phyloP scores from a whole-genome alignment of 2,329 filamentous ascomycete species.

The Drechmeria coniospora region DNA sequence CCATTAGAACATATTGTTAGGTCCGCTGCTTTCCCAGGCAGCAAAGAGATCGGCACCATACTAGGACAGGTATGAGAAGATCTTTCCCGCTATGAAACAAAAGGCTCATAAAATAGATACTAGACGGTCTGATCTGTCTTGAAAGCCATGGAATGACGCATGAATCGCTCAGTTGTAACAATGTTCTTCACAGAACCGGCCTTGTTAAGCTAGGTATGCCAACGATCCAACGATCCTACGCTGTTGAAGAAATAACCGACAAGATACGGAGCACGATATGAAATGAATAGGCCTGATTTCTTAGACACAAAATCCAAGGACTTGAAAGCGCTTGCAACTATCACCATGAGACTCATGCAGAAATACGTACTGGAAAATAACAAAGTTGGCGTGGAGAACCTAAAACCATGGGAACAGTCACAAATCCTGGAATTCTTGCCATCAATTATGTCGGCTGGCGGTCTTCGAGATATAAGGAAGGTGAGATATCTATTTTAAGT shows the following conservation, averaged over 20 bases:
- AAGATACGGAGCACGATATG: not conserved
- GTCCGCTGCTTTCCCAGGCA: not conserved
- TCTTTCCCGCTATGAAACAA: not conserved
- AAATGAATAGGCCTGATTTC: not conserved
- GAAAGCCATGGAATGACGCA: not conserved
- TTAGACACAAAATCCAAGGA: not conserved
- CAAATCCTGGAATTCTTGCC: not conserved
- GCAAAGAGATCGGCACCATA: constrained; percentile 1
- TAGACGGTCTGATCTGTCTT: not conserved
- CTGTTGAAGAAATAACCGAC: not conserved
- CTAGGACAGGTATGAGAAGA: constrained; percentile 1
- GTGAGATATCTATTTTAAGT: not conserved
- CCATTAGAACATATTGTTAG: not conserved
- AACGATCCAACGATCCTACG: not conserved
- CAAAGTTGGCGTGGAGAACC: constrained; percentile 1
- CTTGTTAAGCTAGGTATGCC: not conserved
- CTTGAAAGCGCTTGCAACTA: not conserved
- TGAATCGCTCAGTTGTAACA: constrained; percentile 1
- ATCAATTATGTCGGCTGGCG: not conserved
- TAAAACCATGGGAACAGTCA: not conserved
- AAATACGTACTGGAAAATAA: not conserved
- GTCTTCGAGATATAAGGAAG: not conserved
- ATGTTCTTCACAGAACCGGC: not conserved
- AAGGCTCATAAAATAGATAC: not conserved
- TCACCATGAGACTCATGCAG: constrained; percentile 1